Conservation (phyloP, 768 basidiomycete species). For the Mycena maculata region DNA sequence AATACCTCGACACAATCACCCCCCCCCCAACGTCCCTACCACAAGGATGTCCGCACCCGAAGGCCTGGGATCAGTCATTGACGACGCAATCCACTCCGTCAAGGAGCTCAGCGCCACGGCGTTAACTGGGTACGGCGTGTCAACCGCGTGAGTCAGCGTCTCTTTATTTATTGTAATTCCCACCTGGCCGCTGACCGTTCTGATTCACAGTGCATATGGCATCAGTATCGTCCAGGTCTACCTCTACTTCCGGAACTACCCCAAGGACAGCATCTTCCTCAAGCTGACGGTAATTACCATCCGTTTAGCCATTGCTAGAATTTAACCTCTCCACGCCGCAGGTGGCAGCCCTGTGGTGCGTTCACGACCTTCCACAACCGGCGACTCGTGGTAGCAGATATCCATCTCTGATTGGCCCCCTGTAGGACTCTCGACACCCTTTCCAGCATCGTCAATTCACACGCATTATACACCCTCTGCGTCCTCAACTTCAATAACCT, state of each 20-base stretch:
- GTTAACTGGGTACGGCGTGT: slow-evolving; percentile 10
- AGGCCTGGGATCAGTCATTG: slow-evolving; percentile 14
- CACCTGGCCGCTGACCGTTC: slow-evolving; percentile 15
- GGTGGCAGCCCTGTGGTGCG: slow-evolving; percentile 17
- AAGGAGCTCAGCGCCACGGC: slow-evolving; percentile 16
- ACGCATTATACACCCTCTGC: slow-evolving; percentile 12
- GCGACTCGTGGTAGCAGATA: slow-evolving; percentile 13
- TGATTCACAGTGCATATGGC: slow-evolving; percentile 18
- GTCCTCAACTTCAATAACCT: slow-evolving; percentile 18
- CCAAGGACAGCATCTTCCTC: slow-evolving; percentile 17
- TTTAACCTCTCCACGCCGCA: slow-evolving; percentile 15
- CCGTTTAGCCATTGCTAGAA: slow-evolving; percentile 17
- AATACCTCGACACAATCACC: slow-evolving; percentile 4
- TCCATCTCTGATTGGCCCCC: slow-evolving; percentile 13
- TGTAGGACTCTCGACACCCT: slow-evolving; percentile 20
- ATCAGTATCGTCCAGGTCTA: slow-evolving; percentile 19
- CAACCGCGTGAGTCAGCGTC: slow-evolving; percentile 15
- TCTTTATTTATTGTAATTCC: slow-evolving; percentile 4
- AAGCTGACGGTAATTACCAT: slow-evolving; percentile 14
- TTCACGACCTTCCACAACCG: slow-evolving; percentile 14
- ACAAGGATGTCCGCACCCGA: slow-evolving; percentile 17
- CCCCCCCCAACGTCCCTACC: slow-evolving; percentile 14
- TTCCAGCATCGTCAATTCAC: slow-evolving; percentile 13
- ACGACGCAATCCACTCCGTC: slow-evolving; percentile 15
- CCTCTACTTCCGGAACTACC: slow-evolving; percentile 18